Percentiles rank a stretch among this genome's conserved stretches.
Conservation (phyloP, 2,329 filamentous ascomycete genomes). For the Calonectria naviculata region DNA sequence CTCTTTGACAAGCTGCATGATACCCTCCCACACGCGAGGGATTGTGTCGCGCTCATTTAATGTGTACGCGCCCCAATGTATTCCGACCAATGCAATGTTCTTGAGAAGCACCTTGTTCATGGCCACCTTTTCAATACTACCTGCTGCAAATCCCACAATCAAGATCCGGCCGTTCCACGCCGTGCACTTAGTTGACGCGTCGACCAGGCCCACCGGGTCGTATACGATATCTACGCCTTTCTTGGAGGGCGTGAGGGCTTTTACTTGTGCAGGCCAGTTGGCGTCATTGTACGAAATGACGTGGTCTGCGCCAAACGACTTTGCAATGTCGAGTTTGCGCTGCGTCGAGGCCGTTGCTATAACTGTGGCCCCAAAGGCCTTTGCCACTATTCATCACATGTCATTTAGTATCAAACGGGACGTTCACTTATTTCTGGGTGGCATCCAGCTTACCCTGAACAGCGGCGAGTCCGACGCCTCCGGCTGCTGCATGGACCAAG, state of each 20-base stretch:
- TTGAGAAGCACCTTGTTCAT: constrained; percentile 94
- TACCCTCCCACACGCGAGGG: constrained; percentile 81
- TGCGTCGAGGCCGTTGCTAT: constrained; percentile 88
- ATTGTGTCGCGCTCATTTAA: constrained; percentile 78
- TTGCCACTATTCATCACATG: constrained; percentile 69
- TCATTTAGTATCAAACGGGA: not conserved
- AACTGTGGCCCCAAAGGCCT: constrained; percentile 91
- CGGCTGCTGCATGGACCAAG: constrained; percentile 91
- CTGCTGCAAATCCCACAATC: constrained; percentile 85
- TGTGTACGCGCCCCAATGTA: constrained; percentile 92
- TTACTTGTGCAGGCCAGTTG: constrained; percentile 75
- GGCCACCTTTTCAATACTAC: constrained; percentile 87
- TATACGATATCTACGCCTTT: constrained; percentile 91
- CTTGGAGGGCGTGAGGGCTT: constrained; percentile 79
- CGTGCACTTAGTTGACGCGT: constrained; percentile 88
- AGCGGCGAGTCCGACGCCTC: constrained; percentile 90
- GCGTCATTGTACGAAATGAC: constrained; percentile 79
- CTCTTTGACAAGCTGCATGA: constrained; percentile 80
- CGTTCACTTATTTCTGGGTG: not conserved
- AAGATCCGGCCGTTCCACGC: constrained; percentile 93
- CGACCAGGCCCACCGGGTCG: constrained; percentile 92
- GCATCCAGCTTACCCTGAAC: constrained; percentile 73
- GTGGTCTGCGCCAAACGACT: constrained; percentile 86
- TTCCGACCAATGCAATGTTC: constrained; percentile 89
- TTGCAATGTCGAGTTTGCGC: constrained; percentile 84